Evolutionary conservation across 2,329 filamentous ascomycete genomes (phyloP).

Genomic region (Trichoderma sp.): DNA sequence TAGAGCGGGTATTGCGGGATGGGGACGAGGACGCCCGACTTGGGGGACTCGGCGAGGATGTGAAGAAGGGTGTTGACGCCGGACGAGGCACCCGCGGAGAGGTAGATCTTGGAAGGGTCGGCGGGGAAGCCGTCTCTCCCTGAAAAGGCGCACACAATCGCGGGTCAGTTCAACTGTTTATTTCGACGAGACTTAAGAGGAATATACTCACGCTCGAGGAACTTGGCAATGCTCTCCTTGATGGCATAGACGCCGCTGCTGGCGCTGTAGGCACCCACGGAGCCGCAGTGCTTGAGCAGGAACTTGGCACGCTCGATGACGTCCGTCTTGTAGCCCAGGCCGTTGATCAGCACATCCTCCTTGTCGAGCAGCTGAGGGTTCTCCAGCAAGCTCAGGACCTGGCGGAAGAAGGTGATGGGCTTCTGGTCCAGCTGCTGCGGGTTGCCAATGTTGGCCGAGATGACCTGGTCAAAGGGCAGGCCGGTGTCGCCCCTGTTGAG

Average conservation of each 20-base stretch:
- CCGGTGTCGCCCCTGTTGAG: constrained; percentile 60
- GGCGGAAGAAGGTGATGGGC: constrained; percentile 98
- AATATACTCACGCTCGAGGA: constrained; percentile 75
- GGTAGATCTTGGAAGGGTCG: constrained; percentile 79
- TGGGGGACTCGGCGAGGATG: constrained; percentile 76
- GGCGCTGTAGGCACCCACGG: constrained; percentile 94
- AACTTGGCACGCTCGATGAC: constrained; percentile 81
- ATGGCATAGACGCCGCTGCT: constrained; percentile 87
- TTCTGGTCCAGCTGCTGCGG: constrained; percentile 99
- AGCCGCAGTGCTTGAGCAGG: constrained; percentile 81
- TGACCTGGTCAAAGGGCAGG: constrained; percentile 86
- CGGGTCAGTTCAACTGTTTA: background rate
- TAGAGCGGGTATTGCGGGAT: constrained; percentile 99
- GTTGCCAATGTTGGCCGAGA: constrained; percentile 98
- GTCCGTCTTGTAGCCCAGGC: constrained; percentile 85
- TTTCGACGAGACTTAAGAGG: background rate
- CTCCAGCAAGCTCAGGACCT: constrained; percentile 90
- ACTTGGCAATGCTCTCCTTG: constrained; percentile 85
- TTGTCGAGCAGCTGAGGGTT: constrained; percentile 84
- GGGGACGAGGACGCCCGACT: constrained; percentile 85
- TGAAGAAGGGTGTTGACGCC: constrained; percentile 93
- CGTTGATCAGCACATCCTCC: constrained; percentile 72
- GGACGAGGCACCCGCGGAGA: constrained; percentile 87
- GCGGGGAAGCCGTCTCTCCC: constrained; percentile 86
- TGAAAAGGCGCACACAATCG: constrained; percentile 38